phyloP scores from a whole-genome alignment of 345 rosid genomes.

The Citrus australasica region DNA sequence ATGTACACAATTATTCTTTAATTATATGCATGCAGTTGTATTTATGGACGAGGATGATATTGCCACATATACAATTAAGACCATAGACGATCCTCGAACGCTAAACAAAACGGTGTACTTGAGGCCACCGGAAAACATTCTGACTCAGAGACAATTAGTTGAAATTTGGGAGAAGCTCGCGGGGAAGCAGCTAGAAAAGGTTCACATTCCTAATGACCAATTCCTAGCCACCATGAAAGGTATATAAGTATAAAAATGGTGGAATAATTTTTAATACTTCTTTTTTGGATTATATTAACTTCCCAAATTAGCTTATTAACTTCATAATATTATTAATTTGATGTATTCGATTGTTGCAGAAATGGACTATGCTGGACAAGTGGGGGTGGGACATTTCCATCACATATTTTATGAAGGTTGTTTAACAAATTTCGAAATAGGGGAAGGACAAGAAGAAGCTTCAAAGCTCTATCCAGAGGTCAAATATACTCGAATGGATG shows the following conservation, averaged over 20 bases:
- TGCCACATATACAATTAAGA: constrained; percentile 55
- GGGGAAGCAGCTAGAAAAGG: constrained; percentile 45
- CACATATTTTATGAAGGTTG: constrained; percentile 87
- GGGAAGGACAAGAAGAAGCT: constrained; percentile 64
- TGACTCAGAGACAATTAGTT: constrained; percentile 54
- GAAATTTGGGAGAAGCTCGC: constrained; percentile 68
- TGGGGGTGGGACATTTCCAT: constrained; percentile 76
- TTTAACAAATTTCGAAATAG: constrained; percentile 62
- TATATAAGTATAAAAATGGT: not conserved
- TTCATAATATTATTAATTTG: not conserved
- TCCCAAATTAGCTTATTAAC: too few species aligned
- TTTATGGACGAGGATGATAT: constrained; percentile 69
- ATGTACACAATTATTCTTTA: not conserved
- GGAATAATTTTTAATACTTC: too few species aligned
- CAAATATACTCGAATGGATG: constrained; percentile 59
- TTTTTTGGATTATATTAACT: too few species aligned
- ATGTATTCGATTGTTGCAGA: constrained; percentile 23
- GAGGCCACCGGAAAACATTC: constrained; percentile 52
- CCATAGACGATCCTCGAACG: constrained; percentile 67
- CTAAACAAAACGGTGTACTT: constrained; percentile 61
- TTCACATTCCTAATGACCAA: constrained; percentile 35
- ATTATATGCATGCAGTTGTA: constrained; percentile 29
- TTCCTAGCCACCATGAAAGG: constrained; percentile 69
- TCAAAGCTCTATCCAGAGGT: constrained; percentile 78
- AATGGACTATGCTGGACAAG: constrained; percentile 49